Evolutionary conservation across 306 rosid genomes (phyloP), one percentile per base, ranked within the genome.

Genomic region (Quercus variabilis): DNA sequence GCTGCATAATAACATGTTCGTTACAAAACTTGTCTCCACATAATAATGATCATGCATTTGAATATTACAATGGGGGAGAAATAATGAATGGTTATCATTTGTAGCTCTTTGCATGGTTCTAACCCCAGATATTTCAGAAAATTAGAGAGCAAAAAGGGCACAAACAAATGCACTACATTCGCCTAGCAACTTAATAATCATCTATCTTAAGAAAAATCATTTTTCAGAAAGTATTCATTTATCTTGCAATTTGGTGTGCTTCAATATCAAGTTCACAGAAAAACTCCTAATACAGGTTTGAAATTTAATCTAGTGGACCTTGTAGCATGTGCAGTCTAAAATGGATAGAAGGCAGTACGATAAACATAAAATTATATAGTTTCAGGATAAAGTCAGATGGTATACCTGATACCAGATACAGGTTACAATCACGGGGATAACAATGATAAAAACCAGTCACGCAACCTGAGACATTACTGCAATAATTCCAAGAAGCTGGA

Each of bases 381-480:
- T 64, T 17, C 28, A 26, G 28, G 28, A 26, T 26, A 26, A 26
- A 26, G 28, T 26, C 25, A 23, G 25, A 23, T 23, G 25, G 25
- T 23, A 23, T 23, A 23, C 25, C 25, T 23, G 25, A 23, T 78
- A 88, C 91, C 91, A 85, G 26, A 88, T 72, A 77, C 84, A 85
- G 55, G 76, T 43, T 20, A 82, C 80, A 62, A 83, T 76, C 55
- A 85, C 87, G 5, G 87, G 91, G 79, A 88, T 81, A 70, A 85
- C 85, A 52, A 88, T 71, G 56, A 88, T 30, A 78, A 88, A 85
- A 77, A 85, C 85, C 49, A 85, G 88, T 89, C 86, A 88, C 5
- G 89, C 86, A 79, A 85, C 91, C 69, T 76, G 87, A 35, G 89
- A 83, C 88, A 76, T 26, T 26, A 26, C 28, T 26, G 28, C 28